phyloP scores from a whole-genome alignment of 1,139 yeast genomes.

The Kurtzmaniella quercitrusa region DNA sequence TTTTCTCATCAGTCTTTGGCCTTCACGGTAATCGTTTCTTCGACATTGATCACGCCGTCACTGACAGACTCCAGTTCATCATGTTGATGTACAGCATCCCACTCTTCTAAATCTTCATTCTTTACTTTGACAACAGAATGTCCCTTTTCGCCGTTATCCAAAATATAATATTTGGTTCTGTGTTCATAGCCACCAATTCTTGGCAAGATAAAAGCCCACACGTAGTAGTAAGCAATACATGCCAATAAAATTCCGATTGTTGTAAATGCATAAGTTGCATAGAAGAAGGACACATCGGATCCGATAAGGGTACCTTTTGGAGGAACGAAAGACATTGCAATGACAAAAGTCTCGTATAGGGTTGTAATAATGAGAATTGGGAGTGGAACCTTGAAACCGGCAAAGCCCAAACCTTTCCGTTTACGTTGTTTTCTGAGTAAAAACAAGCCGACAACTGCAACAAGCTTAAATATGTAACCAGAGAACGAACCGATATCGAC shows the following conservation, averaged over 20 bases:
- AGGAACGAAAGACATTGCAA: conserved; percentile 39
- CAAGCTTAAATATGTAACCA: conserved; percentile 31
- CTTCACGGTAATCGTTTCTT: background rate
- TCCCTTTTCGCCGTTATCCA: conserved; percentile 37
- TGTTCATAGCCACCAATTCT: conserved; percentile 28
- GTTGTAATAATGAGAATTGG: conserved; percentile 25
- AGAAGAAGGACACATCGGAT: conserved; percentile 31
- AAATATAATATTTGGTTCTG: conserved; percentile 23
- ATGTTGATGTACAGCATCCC: conserved; percentile 26
- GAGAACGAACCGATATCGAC: conserved; percentile 31
- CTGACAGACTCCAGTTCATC: conserved; percentile 10
- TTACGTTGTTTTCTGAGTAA: conserved; percentile 32
- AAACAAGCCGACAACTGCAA: conserved; percentile 32
- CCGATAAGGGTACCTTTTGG: conserved; percentile 27
- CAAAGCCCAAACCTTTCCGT: conserved; percentile 28
- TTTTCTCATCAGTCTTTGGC: background rate
- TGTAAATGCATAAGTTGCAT: conserved; percentile 25
- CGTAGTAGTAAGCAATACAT: conserved; percentile 28
- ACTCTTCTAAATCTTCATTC: conserved; percentile 23
- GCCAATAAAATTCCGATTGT: conserved; percentile 25
- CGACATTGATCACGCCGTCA: conserved; percentile 2
- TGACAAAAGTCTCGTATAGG: conserved; percentile 29
- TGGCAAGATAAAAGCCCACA: conserved; percentile 37
- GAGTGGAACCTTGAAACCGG: conserved; percentile 28
- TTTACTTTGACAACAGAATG: conserved; percentile 36